Evolutionary conservation across 2,329 filamentous ascomycete species (phyloP).

Genomic region (Trichoderma sp.): DNA sequence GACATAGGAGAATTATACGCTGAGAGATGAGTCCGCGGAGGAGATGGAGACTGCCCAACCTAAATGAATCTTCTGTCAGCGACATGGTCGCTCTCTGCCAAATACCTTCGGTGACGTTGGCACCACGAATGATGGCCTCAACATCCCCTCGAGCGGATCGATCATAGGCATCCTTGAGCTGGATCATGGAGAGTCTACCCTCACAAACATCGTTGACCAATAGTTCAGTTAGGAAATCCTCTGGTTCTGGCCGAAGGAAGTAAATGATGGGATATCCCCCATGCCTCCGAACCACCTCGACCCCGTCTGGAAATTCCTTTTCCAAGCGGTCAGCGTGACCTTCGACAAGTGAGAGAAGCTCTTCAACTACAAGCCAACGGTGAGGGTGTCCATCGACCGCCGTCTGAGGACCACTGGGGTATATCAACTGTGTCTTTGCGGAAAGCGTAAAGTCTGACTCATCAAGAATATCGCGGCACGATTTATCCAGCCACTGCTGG

Average conservation of each 20-base stretch:
- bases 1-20: conserved; percentile 56
- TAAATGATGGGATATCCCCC: conserved; percentile 53
- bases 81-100: neutral
- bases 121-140: neutral
- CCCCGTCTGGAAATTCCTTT: conserved; percentile 36
- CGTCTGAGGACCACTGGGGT: conserved; percentile 53
- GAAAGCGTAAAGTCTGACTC: conserved; percentile 46
- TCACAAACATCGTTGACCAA: conserved; percentile 46
- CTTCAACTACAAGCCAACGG: conserved; percentile 51
- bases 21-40: conserved; percentile 10
- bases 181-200: conserved; percentile 28
- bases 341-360: conserved; percentile 45
- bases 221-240: conserved; percentile 45
- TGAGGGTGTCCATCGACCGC: conserved; percentile 55
- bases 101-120: too few species aligned
- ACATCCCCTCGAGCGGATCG: conserved; percentile 26
- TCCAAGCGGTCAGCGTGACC: conserved; percentile 42
- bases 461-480: conserved; percentile 19
- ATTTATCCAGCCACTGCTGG: conserved; percentile 8
- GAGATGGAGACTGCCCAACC: neutral
- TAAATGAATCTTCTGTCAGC: too few species aligned
- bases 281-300: conserved; percentile 47
- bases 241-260: conserved; percentile 52
- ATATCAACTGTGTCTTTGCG: conserved; percentile 58
- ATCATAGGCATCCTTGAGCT: neutral